A percentile compares a stretch with the other conserved stretches of the same genome.
These are phyloP conservation scores for Pichia sp. DNA, from an alignment of 1,139 yeast genomes.

Conservation along the genomic window DNA sequence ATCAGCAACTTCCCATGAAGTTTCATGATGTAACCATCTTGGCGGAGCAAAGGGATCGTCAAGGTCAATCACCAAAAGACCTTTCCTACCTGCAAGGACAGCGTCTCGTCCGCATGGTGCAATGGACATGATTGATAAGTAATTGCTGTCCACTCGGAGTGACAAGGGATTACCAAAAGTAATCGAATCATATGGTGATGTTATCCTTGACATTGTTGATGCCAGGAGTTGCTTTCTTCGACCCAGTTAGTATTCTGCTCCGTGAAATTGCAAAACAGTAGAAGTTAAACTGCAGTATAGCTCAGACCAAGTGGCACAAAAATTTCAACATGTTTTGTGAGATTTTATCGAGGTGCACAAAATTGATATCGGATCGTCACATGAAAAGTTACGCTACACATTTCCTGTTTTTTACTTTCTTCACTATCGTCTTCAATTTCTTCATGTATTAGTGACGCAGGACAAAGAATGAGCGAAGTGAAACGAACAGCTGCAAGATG, in stretches of 20 bases:
- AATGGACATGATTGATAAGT: constrained; percentile 62
- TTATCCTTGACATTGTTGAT: constrained; percentile 9
- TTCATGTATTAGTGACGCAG: neutral
- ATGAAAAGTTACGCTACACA: too few species aligned
- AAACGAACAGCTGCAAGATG: constrained; percentile 53
- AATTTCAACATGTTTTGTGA: neutral
- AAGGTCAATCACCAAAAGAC: constrained; percentile 82
- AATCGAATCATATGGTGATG: constrained; percentile 30
- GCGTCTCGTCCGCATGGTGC: constrained; percentile 93
- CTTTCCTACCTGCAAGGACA: constrained; percentile 85
- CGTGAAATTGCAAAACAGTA: neutral
- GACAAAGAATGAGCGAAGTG: neutral
- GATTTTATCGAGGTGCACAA: neutral
- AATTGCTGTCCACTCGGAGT: constrained; percentile 72
- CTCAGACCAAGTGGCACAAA: neutral
- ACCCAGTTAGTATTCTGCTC: neutral
- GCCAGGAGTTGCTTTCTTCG: neutral
- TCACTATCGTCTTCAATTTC: too few species aligned
- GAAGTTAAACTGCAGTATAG: neutral
- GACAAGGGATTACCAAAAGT: constrained; percentile 80
- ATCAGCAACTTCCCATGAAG: constrained; percentile 98
- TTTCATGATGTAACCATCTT: constrained; percentile 83
- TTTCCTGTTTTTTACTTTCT: too few species aligned
- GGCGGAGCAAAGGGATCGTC: constrained; percentile 97
- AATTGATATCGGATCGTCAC: neutral